Conservation (phyloP, 2,329 filamentous ascomycete genomes). For the Ramularia collo-cygni region DNA sequence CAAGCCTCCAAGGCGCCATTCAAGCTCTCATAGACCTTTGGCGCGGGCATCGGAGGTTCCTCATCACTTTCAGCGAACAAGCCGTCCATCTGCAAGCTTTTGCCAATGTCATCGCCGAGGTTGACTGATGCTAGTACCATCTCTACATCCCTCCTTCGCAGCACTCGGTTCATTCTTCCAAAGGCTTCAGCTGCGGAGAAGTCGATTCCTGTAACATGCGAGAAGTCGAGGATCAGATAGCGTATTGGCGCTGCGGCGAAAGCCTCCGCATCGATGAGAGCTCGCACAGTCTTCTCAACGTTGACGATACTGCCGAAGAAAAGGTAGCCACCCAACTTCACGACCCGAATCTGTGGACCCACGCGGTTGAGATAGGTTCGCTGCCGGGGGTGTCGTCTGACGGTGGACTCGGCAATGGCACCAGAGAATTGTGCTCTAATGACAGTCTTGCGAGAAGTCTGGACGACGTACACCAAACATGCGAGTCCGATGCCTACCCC, state of each 20-base stretch:
- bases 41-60: constrained; percentile 48
- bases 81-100: constrained; percentile 74
- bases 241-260: constrained; percentile 75
- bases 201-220: constrained; percentile 84
- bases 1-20: constrained; percentile 92
- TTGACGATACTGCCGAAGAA: constrained; percentile 98
- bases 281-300: constrained; percentile 81
- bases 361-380: constrained; percentile 79
- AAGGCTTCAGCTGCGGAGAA: constrained; percentile 96
- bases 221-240: constrained; percentile 83
- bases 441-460: constrained; percentile 82
- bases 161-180: constrained; percentile 78
- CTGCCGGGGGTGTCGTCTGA: constrained; percentile 83
- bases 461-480: constrained; percentile 83
- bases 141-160: constrained; percentile 68
- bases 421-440: constrained; percentile 88
- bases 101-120: constrained; percentile 66
- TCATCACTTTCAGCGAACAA: constrained; percentile 66
- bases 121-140: constrained; percentile 79
- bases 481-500: constrained; percentile 85
- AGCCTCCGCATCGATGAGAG: constrained; percentile 71
- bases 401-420: constrained; percentile 82
- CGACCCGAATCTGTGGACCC: constrained; percentile 79
- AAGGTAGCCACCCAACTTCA: constrained; percentile 89
- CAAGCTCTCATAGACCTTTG: constrained; percentile 72